Evolutionary conservation across 306 rosid genomes (phyloP), one percentile per base, ranked within the genome.

Genomic region (Medicago lupulina): DNA sequence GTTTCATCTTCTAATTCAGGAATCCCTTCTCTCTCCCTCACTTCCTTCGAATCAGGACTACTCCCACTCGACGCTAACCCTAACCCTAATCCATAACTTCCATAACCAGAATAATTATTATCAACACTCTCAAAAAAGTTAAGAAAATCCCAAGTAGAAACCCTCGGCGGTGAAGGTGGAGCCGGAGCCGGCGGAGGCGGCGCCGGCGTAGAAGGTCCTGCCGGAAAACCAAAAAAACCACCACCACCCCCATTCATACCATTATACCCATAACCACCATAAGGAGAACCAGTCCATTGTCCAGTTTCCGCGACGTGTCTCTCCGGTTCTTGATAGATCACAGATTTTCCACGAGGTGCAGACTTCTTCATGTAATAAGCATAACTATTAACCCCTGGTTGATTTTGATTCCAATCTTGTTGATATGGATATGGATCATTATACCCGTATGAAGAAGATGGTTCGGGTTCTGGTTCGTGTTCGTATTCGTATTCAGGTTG

Each of bases 1-100:
- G 88, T 88, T 25, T 92, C 99, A n/a, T 96, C 98, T 82, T 96
- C 99, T 84, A 96, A 81, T 23, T 96, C 98, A 2, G 99, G 99
- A 84, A 96, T 96, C 58, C 99, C 99, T 71, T 96, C 99, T 25
- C 97, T 90, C 83, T 89, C 92, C 81, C 99, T 89, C 85, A 96
- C 97, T 72, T 96, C 99, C 16, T 86, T 89, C 36, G 97, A 92
- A 82, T 96, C 99, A 6, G 97, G 92, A 65, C 99, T 96, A 68
- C 97, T 92, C 60, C 85, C 54, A 5, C 75, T 82, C 28, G 99
- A 92, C 28, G 91, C 97, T 53, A 79, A 49, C 39, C 64, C 64
- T 58, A 58, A 58, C 39, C 64, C 64, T 58, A 58, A 58, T 13
- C 64, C 36, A 19, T 74, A 85, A 62, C 77, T 82, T 13, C 77